A percentile compares a stretch with the other conserved stretches of the same genome.
Conservation (phyloP, 2,329 filamentous ascomycete species). For the Colletotrichum somersetense region DNA sequence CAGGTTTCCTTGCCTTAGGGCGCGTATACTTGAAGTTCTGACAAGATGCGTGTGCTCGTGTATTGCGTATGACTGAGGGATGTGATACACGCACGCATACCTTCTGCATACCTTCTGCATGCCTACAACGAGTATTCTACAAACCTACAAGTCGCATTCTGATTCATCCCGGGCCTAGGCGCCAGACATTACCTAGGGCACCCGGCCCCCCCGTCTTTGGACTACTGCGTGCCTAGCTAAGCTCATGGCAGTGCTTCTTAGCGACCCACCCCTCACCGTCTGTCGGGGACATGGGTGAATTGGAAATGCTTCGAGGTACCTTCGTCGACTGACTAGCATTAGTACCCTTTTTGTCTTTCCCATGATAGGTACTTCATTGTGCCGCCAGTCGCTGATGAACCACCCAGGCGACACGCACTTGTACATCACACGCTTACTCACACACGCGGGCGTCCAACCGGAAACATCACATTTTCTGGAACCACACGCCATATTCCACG, state of each 20-base stretch:
- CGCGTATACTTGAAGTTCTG: not conserved
- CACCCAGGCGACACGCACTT: not conserved
- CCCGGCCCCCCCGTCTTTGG: conserved; percentile 14
- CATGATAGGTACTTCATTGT: not conserved
- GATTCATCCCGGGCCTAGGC: not conserved
- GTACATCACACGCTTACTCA: conserved; percentile 1
- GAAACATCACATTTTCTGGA: conserved; percentile 23
- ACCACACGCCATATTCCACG: conserved; percentile 10
- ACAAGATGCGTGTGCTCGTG: not conserved
- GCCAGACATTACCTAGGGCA: conserved; percentile 27
- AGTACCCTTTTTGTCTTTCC: not conserved
- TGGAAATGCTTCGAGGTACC: conserved; percentile 32
- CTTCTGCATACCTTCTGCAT: not conserved
- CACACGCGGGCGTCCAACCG: not conserved
- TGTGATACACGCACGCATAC: not conserved
- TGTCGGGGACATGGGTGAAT: not conserved
- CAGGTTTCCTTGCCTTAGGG: not conserved
- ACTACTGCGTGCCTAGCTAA: not conserved
- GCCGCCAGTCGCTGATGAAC: not conserved
- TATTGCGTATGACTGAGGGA: not conserved
- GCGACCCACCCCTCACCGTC: not conserved
- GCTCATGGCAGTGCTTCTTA: conserved; percentile 9
- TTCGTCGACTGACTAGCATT: conserved; percentile 11
- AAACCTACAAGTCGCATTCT: not conserved
- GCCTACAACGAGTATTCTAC: not conserved